Percentiles rank a stretch among this genome's conserved stretches.
phyloP scores from a whole-genome alignment of 2,329 filamentous ascomycete genomes.

The Teratosphaeria nubilosa region DNA sequence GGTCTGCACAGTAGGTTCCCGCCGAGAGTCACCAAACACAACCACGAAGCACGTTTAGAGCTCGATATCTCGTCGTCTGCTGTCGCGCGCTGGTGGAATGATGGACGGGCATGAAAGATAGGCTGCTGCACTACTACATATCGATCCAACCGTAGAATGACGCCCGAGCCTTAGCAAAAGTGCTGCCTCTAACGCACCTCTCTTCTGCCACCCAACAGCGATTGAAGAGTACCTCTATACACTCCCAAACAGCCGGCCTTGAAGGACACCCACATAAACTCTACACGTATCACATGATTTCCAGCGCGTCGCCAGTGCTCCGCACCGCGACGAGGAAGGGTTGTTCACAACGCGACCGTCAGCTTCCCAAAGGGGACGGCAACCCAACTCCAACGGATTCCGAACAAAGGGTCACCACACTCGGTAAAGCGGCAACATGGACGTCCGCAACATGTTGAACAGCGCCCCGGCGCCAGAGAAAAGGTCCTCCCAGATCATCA shows the following conservation, averaged over 20 bases:
- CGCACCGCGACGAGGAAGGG: not conserved
- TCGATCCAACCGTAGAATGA: too few species aligned
- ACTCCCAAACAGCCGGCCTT: not conserved
- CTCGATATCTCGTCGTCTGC: too few species aligned
- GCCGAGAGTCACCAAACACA: not conserved
- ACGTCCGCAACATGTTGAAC: slow-evolving; percentile 24
- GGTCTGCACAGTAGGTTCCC: not conserved
- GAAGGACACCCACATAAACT: not conserved
- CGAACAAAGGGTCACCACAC: not conserved
- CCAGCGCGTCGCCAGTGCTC: not conserved
- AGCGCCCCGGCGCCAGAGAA: slow-evolving; percentile 18
- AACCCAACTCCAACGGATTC: not conserved
- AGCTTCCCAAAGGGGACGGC: not conserved
- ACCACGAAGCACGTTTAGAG: too few species aligned
- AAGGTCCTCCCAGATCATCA: slow-evolving; percentile 7
- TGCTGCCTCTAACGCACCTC: not conserved
- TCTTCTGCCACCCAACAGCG: not conserved
- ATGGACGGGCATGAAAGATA: too few species aligned
- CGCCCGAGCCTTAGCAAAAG: not conserved
- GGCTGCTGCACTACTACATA: too few species aligned
- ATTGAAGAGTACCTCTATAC: too few species aligned
- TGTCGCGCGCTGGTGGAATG: too few species aligned
- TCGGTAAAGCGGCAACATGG: slow-evolving; percentile 14
- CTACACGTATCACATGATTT: not conserved
- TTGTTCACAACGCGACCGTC: not conserved